Evolutionary conservation across 2,329 filamentous ascomycete species (phyloP).

Genomic region (Hypoxylon sp.): DNA sequence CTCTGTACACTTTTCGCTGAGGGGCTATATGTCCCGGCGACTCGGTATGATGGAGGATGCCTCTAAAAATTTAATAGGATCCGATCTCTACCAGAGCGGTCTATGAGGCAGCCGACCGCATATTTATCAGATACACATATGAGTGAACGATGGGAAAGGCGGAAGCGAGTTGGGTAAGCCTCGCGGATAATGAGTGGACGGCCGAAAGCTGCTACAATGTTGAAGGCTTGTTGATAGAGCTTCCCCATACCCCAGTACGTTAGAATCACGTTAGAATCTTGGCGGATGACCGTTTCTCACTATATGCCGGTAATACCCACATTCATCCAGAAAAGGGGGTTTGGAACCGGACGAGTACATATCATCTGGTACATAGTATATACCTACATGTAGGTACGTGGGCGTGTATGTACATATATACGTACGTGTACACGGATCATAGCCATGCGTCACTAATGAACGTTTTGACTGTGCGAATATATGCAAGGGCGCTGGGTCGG

Average conservation of each 20-base stretch:
- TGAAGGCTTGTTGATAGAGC: conserved; percentile 10
- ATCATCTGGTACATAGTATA: too few species aligned
- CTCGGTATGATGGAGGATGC: conserved; percentile 10
- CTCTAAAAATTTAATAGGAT: conserved; percentile 5
- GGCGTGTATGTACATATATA: background rate
- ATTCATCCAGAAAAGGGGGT: conserved; percentile 9
- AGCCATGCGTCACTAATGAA: background rate
- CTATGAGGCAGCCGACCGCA: conserved; percentile 34
- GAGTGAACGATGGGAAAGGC: background rate
- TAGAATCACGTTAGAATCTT: background rate
- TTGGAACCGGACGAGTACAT: conserved; percentile 1
- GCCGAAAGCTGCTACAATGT: background rate
- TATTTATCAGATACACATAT: conserved; percentile 11
- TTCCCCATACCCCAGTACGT: background rate
- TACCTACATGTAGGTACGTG: background rate
- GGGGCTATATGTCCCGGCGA: conserved; percentile 19
- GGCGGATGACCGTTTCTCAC: conserved; percentile 26
- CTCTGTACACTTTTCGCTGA: conserved; percentile 4
- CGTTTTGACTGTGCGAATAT: conserved; percentile 7
- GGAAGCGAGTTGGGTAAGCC: background rate
- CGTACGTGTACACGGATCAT: conserved; percentile 7
- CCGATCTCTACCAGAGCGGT: conserved; percentile 23
- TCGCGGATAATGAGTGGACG: background rate
- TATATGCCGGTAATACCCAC: conserved; percentile 12
- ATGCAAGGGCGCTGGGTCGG: conserved; percentile 29